phyloP scores from a whole-genome alignment of 2,329 filamentous ascomycete genomes.

The Dothiorella sarmentorum region DNA sequence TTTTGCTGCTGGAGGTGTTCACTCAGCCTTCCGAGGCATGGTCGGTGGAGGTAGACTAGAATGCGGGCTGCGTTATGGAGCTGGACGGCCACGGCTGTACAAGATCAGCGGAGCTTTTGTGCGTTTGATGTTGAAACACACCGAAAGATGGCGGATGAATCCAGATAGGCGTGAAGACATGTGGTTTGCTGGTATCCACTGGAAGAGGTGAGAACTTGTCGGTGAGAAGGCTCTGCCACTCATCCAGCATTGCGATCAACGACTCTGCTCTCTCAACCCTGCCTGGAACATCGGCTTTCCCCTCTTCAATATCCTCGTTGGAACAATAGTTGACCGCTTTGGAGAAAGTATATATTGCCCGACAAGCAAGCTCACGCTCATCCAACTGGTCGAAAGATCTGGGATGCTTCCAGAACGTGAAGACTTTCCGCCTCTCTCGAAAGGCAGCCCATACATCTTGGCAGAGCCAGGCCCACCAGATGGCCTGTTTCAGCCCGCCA shows the following conservation, averaged over 20 bases:
- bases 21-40: constrained; percentile 48
- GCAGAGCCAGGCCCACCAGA: constrained; percentile 66
- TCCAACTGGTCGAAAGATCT: constrained; percentile 47
- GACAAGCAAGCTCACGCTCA: constrained; percentile 53
- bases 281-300: constrained; percentile 37
- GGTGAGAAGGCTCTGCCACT: constrained; percentile 47
- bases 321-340: constrained; percentile 58
- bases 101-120: background rate
- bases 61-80: constrained; percentile 53
- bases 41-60: constrained; percentile 52
- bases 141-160: constrained; percentile 48
- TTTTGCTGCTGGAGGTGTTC: constrained; percentile 47
- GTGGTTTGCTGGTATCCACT: background rate
- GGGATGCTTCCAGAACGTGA: constrained; percentile 58
- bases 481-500: constrained; percentile 54
- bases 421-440: constrained; percentile 52
- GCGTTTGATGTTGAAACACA: background rate
- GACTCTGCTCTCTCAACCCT: constrained; percentile 47
- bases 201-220: constrained; percentile 45
- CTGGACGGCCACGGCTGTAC: constrained; percentile 47
- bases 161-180: constrained; percentile 48
- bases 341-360: constrained; percentile 54
- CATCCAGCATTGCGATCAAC: constrained; percentile 48
- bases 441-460: constrained; percentile 65
- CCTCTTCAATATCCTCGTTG: constrained; percentile 45